Evolutionary conservation across 2,329 filamentous ascomycete genomes (phyloP), one percentile per base, ranked within the genome.

Genomic region (Mycosphaerelloides madeirae): DNA sequence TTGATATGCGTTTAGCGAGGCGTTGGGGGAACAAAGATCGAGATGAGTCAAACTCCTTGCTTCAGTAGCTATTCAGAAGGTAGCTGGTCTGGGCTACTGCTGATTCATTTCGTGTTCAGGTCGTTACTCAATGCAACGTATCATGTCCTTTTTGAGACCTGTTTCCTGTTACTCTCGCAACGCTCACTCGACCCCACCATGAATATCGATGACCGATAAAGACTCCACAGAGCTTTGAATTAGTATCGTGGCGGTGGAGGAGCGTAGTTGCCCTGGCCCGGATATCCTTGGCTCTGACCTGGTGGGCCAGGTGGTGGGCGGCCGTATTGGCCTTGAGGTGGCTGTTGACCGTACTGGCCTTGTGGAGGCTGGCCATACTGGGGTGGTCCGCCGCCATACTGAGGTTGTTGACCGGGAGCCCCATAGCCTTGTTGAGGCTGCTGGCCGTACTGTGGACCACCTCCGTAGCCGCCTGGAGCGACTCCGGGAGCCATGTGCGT

Each of bases 391-490:
- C 43, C 49, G n/a, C 53, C 53, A 34, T 65, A 55, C 2, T 50
- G 47, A 25, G 44, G 41, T 29, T 52, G 59, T 16, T 50, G 55
- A 25, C 22, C n/a, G 20, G 58, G 59, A 16, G 53, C 58, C 31
- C 55, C 56, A 5, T 59, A 61, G 18, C 41, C 35, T 43, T 42
- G 46, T 31, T 53, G 55, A 12, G 41, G 54, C 14, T 57, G 63
- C 25, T 54, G 61, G 12, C 60, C 59, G 31, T 65, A 61, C 35
- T 61, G 22, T 31, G 57, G 60, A n/a, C 52, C 57, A 15, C 61
- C 60, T 31, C 53, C 57, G 4, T 62, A 61, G 41, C 59, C 57
- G 7, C 61, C 62, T 14, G 56, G 60, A 34, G 61, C 55, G 28
- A 63, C 62, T 25, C 57, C 56, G 7, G 47, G 46, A 16, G 53